Conservation (phyloP, 306 rosid species). For the Heteromeles arbutifolia region DNA sequence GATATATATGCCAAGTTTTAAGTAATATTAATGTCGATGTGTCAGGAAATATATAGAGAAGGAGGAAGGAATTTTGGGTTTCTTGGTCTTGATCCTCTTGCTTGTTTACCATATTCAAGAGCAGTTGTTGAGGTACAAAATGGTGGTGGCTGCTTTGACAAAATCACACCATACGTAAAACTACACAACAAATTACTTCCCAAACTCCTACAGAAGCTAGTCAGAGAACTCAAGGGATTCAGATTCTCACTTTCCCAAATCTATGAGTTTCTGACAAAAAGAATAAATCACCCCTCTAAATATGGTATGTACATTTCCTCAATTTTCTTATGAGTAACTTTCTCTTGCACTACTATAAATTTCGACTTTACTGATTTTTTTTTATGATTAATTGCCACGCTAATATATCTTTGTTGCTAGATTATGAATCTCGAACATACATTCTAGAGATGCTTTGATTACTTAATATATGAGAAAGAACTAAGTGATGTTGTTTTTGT, state of each 20-base stretch:
- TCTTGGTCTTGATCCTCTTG: slow-evolving; percentile 7
- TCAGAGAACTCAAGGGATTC: slow-evolving; percentile 18
- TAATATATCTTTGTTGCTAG: too few species aligned
- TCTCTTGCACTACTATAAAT: too few species aligned
- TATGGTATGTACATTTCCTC: not conserved
- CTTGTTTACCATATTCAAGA: slow-evolving; percentile 4
- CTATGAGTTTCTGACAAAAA: not conserved
- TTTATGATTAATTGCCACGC: too few species aligned
- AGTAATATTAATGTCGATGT: too few species aligned
- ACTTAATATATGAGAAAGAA: not conserved
- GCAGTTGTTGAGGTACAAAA: not conserved
- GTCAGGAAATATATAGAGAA: slow-evolving; percentile 17
- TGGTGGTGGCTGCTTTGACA: not conserved
- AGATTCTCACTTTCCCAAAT: slow-evolving; percentile 1
- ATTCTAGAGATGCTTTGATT: not conserved
- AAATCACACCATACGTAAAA: not conserved
- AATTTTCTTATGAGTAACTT: too few species aligned
- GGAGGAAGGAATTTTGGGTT: slow-evolving; percentile 35
- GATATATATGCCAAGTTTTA: too few species aligned
- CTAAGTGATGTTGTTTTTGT: not conserved
- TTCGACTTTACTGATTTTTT: too few species aligned
- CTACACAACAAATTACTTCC: slow-evolving; percentile 13
- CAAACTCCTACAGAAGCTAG: slow-evolving; percentile 4
- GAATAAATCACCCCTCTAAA: slow-evolving; percentile 19
- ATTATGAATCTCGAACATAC: not conserved